phyloP scores from a whole-genome alignment of 1,139 yeast genomes.

The Geotrichum macrosporum region DNA sequence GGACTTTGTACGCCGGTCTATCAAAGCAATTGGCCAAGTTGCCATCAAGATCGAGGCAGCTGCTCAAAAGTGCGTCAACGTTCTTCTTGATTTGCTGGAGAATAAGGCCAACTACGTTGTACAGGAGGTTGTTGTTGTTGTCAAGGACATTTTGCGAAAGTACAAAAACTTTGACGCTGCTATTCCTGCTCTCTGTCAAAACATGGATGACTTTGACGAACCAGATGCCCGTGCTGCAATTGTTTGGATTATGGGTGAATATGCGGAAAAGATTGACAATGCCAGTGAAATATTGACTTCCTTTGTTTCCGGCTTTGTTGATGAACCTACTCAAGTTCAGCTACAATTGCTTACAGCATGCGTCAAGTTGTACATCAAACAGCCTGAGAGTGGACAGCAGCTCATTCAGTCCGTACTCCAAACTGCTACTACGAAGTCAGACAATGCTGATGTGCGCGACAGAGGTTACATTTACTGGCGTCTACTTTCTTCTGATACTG shows the following conservation, averaged over 20 bases:
- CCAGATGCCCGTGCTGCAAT: slow-evolving; percentile 69
- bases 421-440: slow-evolving; percentile 72
- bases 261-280: slow-evolving; percentile 66
- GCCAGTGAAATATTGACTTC: slow-evolving; percentile 44
- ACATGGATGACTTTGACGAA: slow-evolving; percentile 55
- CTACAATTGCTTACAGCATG: slow-evolving; percentile 69
- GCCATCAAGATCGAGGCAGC: slow-evolving; percentile 73
- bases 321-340: slow-evolving; percentile 73
- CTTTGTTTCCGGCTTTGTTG: slow-evolving; percentile 60
- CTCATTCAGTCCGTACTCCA: slow-evolving; percentile 69
- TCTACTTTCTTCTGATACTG: slow-evolving; percentile 61
- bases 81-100: slow-evolving; percentile 67
- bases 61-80: slow-evolving; percentile 66
- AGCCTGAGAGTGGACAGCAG: slow-evolving; percentile 45
- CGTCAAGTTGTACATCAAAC: slow-evolving; percentile 64
- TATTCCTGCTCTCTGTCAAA: slow-evolving; percentile 63
- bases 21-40: slow-evolving; percentile 79
- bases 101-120: slow-evolving; percentile 72
- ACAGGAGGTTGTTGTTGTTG: slow-evolving; percentile 73
- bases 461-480: slow-evolving; percentile 96
- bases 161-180: slow-evolving; percentile 62
- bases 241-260: slow-evolving; percentile 87
- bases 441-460: slow-evolving; percentile 90
- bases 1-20: slow-evolving; percentile 77
- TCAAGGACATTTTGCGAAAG: slow-evolving; percentile 72